These are phyloP conservation scores for Penicillium sp. DNA, from an alignment of 2,329 filamentous ascomycete species.

Conservation along the genomic window DNA sequence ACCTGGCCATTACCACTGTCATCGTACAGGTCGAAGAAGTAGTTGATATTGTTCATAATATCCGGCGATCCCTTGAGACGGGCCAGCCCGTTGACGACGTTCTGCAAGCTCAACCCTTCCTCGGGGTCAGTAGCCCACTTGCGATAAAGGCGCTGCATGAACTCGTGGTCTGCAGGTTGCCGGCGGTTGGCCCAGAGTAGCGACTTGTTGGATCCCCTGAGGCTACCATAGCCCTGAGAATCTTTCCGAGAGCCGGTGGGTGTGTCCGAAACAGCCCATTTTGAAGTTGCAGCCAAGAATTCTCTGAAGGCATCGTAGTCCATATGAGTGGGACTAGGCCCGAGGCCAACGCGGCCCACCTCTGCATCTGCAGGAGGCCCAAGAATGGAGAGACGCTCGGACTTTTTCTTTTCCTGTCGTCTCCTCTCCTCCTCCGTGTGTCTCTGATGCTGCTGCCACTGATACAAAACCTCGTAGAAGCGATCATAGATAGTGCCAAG, in stretches of 20 bases:
- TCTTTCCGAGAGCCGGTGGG: constrained; percentile 58
- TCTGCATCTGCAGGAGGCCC: constrained; percentile 59
- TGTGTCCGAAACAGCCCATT: constrained; percentile 89
- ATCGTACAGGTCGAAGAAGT: constrained; percentile 97
- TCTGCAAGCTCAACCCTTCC: constrained; percentile 77
- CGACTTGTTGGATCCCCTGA: constrained; percentile 49
- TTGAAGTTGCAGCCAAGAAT: constrained; percentile 82
- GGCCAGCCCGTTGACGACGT: constrained; percentile 86
- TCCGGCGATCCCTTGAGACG: constrained; percentile 89
- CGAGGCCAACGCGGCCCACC: constrained; percentile 80
- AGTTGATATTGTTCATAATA: constrained; percentile 96
- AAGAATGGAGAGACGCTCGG: constrained; percentile 38
- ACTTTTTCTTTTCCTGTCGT: constrained; percentile 58
- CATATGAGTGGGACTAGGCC: constrained; percentile 87
- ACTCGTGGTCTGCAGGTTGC: constrained; percentile 87
- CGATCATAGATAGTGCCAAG: constrained; percentile 87
- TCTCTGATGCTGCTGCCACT: constrained; percentile 76
- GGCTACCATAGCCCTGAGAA: constrained; percentile 50
- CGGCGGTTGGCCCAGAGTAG: constrained; percentile 54
- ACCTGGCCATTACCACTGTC: constrained; percentile 87
- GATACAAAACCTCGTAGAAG: constrained; percentile 88
- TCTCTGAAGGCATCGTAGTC: constrained; percentile 95
- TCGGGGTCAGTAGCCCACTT: constrained; percentile 80
- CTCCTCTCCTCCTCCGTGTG: constrained; percentile 71
- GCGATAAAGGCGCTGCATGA: constrained; percentile 79